A percentile compares a stretch with the other conserved stretches of the same genome.
These are phyloP conservation scores for Podaxis pistillaris DNA, from an alignment of 768 basidiomycete species.

Conservation along the genomic window DNA sequence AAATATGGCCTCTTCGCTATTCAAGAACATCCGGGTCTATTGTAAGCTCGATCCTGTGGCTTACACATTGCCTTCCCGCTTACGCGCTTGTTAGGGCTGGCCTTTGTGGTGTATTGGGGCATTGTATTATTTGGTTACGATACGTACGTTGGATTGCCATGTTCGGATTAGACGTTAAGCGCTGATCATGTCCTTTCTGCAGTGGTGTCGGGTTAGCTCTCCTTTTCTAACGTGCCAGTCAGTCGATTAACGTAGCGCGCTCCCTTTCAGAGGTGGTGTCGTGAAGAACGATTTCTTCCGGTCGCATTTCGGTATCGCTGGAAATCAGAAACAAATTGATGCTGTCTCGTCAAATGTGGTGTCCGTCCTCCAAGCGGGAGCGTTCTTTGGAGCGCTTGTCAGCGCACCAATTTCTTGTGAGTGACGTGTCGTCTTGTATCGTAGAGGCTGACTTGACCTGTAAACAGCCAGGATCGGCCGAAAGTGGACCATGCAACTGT, in stretches of 20 bases:
- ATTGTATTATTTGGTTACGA: slow-evolving; percentile 85
- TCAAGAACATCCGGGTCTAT: slow-evolving; percentile 61
- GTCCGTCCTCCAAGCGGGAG: slow-evolving; percentile 83
- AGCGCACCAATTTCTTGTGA: slow-evolving; percentile 69
- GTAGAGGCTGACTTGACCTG: neutral
- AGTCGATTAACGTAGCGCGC: too few relatives aligned
- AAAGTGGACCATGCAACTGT: slow-evolving; percentile 57
- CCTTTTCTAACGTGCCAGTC: too few relatives aligned
- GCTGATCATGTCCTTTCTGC: slow-evolving; percentile 1
- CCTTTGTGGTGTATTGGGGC: slow-evolving; percentile 75
- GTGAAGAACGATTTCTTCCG: slow-evolving; percentile 63
- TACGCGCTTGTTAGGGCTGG: slow-evolving; percentile 49
- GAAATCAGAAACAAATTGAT: slow-evolving; percentile 42
- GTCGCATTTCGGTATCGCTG: slow-evolving; percentile 52
- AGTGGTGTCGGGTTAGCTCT: slow-evolving; percentile 26
- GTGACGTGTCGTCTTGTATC: slow-evolving; percentile 16
- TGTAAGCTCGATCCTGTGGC: slow-evolving; percentile 36
- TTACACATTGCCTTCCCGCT: neutral
- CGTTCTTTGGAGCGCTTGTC: slow-evolving; percentile 83
- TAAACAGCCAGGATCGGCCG: slow-evolving; percentile 63
- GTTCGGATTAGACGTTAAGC: neutral
- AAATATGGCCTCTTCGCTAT: slow-evolving; percentile 2
- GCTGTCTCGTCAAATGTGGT: slow-evolving; percentile 80
- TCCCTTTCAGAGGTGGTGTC: slow-evolving; percentile 58
- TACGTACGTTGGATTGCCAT: slow-evolving; percentile 42